phyloP scores from a whole-genome alignment of 768 basidiomycete genomes.

The Tulasnella sp. region DNA sequence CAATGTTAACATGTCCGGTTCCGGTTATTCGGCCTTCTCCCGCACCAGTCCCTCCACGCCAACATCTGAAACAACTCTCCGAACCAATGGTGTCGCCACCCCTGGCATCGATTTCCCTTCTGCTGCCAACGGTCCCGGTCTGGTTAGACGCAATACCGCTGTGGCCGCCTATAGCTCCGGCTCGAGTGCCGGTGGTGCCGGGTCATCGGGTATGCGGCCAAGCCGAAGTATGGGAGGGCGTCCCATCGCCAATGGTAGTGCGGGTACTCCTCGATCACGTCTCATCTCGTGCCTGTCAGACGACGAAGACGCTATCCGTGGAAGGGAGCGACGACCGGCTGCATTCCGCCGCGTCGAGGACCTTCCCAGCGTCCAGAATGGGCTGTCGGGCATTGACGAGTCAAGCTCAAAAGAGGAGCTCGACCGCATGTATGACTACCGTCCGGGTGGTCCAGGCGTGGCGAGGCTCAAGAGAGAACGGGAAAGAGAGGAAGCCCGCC shows the following conservation, averaged over 20 bases:
- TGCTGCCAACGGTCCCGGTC: neutral
- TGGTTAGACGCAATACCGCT: neutral
- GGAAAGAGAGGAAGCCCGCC: no score
- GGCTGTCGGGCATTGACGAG: neutral
- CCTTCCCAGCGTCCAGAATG: neutral
- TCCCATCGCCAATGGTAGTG: no score
- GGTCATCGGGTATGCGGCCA: constrained; percentile 2
- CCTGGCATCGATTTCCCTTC: neutral
- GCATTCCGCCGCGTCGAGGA: constrained; percentile 8
- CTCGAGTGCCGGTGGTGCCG: neutral
- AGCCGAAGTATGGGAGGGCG: constrained; percentile 3
- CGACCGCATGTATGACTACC: neutral
- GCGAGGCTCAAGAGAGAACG: constrained; percentile 1
- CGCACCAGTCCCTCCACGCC: neutral
- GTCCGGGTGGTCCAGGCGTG: neutral
- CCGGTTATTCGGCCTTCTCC: constrained; percentile 1
- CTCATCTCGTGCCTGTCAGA: constrained; percentile 2
- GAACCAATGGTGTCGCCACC: neutral
- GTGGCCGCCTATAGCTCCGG: neutral
- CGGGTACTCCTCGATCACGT: no score
- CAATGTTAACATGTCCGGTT: constrained; percentile 9
- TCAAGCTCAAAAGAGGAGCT: constrained; percentile 7
- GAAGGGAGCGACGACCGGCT: constrained; percentile 1
- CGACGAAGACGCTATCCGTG: constrained; percentile 8
- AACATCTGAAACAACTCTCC: neutral